Evolutionary conservation across 495 filamentous ascomycete species (phyloP), one percentile per base, ranked within the genome.

Genomic region (Neurospora discreta): DNA sequence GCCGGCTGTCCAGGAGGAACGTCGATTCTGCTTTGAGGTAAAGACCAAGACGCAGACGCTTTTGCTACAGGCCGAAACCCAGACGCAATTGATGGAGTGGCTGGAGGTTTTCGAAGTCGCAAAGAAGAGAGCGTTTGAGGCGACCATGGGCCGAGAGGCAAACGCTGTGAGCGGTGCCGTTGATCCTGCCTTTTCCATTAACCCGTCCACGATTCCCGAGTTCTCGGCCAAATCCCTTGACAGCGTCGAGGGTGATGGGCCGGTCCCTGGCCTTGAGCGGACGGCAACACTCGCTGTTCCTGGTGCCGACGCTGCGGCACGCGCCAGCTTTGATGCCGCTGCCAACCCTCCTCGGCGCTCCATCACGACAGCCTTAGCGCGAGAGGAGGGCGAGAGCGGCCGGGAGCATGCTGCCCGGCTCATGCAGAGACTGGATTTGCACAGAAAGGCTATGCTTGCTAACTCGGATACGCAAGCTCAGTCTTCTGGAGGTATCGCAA

Each of bases 11-110:
- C 90, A 93, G 75, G 95, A 99, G 78, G 95, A 99, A 75, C 88
- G 95, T 42, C 87, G 96, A 39, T 98, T 98, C 79, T 97, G 96
- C 78, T 99, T 98, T 77, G 96, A 98, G 81, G 93, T 99, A 75
- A 99, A 98, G 85, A 99, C 95, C 16, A 99, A 98, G 79, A 96
- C 95, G 76, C 92, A 90, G 75, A 94, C 89, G 68, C 89, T 97
- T 52, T 81, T 97, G 71, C 84, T 99, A 38, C 95, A 99, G 81
- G 93, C 95, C 6, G 96, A 98, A 78, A 97, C 93, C 0, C 95
- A 98, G 76, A 82, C 85, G 68, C 92, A 98, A 76, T 84, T 99
- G 30, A 91, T 91, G 73, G 93, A 95, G 72, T 99, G 95, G 95
- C 89, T 99, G 60, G 87, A 90, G 71, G 89, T 93, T 9, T 98